Evolutionary conservation across 306 rosid genomes (phyloP).

Genomic region (Begonia peltatifolia): DNA sequence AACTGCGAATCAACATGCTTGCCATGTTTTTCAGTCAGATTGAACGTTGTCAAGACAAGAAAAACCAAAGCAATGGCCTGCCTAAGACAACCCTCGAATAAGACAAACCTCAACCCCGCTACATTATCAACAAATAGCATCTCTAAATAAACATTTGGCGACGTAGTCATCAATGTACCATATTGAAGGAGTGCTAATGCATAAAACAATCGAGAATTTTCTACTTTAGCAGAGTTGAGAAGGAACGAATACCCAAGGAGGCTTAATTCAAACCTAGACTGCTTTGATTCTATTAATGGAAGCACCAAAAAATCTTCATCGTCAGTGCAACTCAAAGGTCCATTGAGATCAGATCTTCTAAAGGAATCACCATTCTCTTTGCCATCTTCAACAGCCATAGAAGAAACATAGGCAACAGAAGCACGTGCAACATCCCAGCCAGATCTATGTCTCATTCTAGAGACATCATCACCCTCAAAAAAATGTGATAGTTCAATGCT

Average conservation of each 20-base stretch:
- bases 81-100: constrained; percentile 74
- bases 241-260: constrained; percentile 25
- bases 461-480: constrained; percentile 17
- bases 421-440: constrained; percentile 8
- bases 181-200: constrained; percentile 29
- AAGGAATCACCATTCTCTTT: constrained; percentile 15
- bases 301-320: constrained; percentile 30
- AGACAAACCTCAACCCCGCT: constrained; percentile 63
- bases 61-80: constrained; percentile 52
- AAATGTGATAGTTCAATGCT: constrained; percentile 21
- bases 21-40: constrained; percentile 21
- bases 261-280: constrained; percentile 28
- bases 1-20: constrained; percentile 34
- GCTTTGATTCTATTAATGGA: constrained; percentile 28
- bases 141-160: constrained; percentile 79
- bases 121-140: constrained; percentile 86
- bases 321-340: constrained; percentile 44
- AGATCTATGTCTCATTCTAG: not conserved
- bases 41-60: constrained; percentile 43
- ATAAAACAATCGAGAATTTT: constrained; percentile 31
- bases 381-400: constrained; percentile 15
- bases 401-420: constrained; percentile 17
- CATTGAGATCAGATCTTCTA: constrained; percentile 16
- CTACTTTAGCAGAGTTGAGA: constrained; percentile 26
- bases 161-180: constrained; percentile 43